Conservation (phyloP, 1,139 yeast species). For the Diutina pseudorugosa region DNA sequence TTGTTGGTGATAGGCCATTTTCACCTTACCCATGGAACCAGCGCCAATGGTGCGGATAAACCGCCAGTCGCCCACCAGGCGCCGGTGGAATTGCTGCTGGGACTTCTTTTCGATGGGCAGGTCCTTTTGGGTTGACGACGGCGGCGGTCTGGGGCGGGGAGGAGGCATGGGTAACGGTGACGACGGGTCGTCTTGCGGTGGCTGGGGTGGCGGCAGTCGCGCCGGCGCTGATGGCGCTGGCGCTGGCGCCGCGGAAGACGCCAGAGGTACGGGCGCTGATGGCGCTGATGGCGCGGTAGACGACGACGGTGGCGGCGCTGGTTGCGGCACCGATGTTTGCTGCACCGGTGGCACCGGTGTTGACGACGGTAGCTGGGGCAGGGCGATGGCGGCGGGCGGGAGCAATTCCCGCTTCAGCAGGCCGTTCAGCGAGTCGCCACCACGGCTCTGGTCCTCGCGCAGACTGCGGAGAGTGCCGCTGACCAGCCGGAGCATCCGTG, state of each 20-base stretch:
- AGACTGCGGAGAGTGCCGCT: neutral
- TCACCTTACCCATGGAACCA: slow-evolving; percentile 98
- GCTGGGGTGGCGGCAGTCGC: neutral
- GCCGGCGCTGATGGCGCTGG: neutral
- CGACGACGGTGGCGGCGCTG: neutral
- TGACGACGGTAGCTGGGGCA: neutral
- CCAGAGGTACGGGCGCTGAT: no score
- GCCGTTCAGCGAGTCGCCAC: neutral
- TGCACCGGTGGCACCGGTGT: no score
- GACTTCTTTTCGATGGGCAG: neutral
- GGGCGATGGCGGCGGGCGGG: slow-evolving; percentile 1
- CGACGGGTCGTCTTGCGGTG: neutral
- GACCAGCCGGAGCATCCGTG: slow-evolving; percentile 3
- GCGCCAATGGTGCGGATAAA: slow-evolving; percentile 93
- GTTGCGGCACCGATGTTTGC: neutral
- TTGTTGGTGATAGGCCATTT: slow-evolving; percentile 73
- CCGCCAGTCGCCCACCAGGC: slow-evolving; percentile 94
- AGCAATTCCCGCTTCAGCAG: slow-evolving; percentile 1
- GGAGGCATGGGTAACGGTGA: neutral
- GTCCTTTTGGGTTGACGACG: neutral
- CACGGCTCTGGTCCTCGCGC: slow-evolving; percentile 1
- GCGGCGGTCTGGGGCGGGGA: neutral
- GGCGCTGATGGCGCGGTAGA: neutral
- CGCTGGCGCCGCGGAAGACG: no score
- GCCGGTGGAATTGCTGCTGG: slow-evolving; percentile 60